Evolutionary conservation across 2,329 filamentous ascomycete genomes (phyloP).

Genomic region (Corniculantispora saksenae): DNA sequence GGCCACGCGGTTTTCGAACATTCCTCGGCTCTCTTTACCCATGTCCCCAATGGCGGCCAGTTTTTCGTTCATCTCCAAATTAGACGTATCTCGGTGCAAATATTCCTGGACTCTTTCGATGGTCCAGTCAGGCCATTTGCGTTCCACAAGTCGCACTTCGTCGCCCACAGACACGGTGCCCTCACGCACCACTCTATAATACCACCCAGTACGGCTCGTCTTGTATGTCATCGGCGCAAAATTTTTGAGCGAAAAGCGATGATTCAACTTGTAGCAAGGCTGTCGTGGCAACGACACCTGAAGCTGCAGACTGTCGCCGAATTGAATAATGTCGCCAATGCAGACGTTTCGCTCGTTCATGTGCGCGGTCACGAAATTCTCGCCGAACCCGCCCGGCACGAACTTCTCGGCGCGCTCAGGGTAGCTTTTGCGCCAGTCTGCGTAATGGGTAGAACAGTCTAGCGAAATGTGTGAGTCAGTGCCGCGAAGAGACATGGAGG

Average conservation of each 20-base stretch:
- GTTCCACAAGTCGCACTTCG: slow-evolving; percentile 55
- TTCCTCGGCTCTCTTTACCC: slow-evolving; percentile 48
- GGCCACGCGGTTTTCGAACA: slow-evolving; percentile 53
- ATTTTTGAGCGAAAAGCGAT: slow-evolving; percentile 63
- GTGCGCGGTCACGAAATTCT: slow-evolving; percentile 59
- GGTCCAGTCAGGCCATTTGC: slow-evolving; percentile 61
- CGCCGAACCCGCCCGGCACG: slow-evolving; percentile 61
- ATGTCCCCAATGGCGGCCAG: slow-evolving; percentile 53
- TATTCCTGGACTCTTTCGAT: slow-evolving; percentile 64
- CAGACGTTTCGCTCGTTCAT: slow-evolving; percentile 67
- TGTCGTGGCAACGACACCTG: slow-evolving; percentile 63
- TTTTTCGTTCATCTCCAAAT: slow-evolving; percentile 53
- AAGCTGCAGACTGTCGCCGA: slow-evolving; percentile 52
- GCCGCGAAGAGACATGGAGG: background rate
- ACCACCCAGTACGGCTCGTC: slow-evolving; percentile 63
- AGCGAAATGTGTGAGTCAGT: slow-evolving; percentile 20
- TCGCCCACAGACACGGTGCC: slow-evolving; percentile 59
- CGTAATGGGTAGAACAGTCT: slow-evolving; percentile 63
- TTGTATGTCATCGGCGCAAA: slow-evolving; percentile 61
- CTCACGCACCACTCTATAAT: slow-evolving; percentile 60
- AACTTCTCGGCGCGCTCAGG: slow-evolving; percentile 54
- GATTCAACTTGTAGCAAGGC: slow-evolving; percentile 70
- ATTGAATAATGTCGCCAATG: slow-evolving; percentile 61
- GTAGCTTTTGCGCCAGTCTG: slow-evolving; percentile 53
- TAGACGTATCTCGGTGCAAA: slow-evolving; percentile 54